Evolutionary conservation across 164 flowering plant species (phyloP).

Genomic region (Nymphaea colorata): DNA sequence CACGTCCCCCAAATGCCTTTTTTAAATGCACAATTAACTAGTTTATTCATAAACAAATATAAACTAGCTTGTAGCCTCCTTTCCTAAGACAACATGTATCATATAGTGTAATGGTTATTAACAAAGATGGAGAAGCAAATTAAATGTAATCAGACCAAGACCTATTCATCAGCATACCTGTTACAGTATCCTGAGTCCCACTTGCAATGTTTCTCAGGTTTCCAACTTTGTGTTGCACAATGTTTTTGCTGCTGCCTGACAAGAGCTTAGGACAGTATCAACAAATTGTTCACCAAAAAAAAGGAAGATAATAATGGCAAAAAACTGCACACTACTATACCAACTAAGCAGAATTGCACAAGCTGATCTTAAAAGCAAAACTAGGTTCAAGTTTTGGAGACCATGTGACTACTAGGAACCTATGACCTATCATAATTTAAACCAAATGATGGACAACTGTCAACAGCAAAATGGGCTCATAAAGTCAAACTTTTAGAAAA

Average conservation of each 20-base stretch:
- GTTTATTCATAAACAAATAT: neutral
- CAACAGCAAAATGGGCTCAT: neutral
- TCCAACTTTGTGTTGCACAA: slow-evolving; percentile 1
- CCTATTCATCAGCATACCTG: slow-evolving; percentile 5
- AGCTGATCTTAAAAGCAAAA: too few species aligned
- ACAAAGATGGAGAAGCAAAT: too few species aligned
- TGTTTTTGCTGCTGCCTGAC: slow-evolving; percentile 12
- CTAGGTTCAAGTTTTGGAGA: too few species aligned
- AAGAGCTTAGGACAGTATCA: neutral
- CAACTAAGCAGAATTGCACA: too few species aligned
- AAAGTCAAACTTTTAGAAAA: neutral
- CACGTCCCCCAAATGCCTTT: neutral
- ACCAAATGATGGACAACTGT: neutral
- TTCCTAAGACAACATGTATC: too few species aligned
- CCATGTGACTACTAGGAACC: too few species aligned
- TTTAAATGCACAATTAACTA: neutral
- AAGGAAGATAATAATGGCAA: too few species aligned
- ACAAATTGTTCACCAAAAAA: neutral
- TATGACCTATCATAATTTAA: too few species aligned
- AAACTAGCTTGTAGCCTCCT: neutral
- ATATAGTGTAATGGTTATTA: too few species aligned
- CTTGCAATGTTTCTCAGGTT: neutral
- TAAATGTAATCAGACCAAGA: neutral
- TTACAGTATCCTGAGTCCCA: neutral
- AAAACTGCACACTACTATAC: too few species aligned